phyloP scores from a whole-genome alignment of 1,284 basidiomycete species.

The Papiliotrema terrestris region DNA sequence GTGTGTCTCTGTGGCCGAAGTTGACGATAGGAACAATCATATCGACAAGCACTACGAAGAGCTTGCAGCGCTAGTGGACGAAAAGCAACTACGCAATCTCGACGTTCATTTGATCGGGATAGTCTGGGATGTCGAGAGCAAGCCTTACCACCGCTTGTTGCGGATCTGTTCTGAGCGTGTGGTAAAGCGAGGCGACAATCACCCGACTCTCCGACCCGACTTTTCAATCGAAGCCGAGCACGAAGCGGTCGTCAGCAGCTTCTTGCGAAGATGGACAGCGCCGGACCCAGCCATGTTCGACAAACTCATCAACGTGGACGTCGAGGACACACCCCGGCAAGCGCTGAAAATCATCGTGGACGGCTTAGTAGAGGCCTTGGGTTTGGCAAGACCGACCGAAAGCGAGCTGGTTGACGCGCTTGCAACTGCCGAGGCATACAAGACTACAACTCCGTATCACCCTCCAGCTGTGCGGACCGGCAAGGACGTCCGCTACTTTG shows the following conservation, averaged over 20 bases:
- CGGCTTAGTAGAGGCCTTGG: conserved; percentile 56
- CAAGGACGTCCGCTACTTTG: conserved; percentile 65
- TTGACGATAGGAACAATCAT: conserved; percentile 73
- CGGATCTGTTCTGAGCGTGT: conserved; percentile 75
- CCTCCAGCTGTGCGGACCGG: conserved; percentile 29
- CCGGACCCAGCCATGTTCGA: conserved; percentile 66
- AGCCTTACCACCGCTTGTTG: conserved; percentile 58
- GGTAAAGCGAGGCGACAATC: conserved; percentile 68
- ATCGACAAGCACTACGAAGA: conserved; percentile 67
- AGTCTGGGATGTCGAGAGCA: conserved; percentile 65
- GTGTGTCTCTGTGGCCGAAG: neutral
- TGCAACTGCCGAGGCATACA: conserved; percentile 49
- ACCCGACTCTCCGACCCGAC: conserved; percentile 74
- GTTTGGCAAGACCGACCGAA: conserved; percentile 52
- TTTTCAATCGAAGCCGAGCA: conserved; percentile 55
- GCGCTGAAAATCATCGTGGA: conserved; percentile 61
- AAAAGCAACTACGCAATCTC: conserved; percentile 23
- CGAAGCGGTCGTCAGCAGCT: conserved; percentile 77
- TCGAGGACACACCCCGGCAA: conserved; percentile 58
- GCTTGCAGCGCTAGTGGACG: conserved; percentile 54
- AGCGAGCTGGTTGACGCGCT: conserved; percentile 63
- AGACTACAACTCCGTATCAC: conserved; percentile 34
- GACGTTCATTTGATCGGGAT: conserved; percentile 69
- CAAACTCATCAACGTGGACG: conserved; percentile 62
- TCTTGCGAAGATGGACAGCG: conserved; percentile 64